phyloP scores from a whole-genome alignment of 2,329 filamentous ascomycete genomes.

The Fusarium sp. region DNA sequence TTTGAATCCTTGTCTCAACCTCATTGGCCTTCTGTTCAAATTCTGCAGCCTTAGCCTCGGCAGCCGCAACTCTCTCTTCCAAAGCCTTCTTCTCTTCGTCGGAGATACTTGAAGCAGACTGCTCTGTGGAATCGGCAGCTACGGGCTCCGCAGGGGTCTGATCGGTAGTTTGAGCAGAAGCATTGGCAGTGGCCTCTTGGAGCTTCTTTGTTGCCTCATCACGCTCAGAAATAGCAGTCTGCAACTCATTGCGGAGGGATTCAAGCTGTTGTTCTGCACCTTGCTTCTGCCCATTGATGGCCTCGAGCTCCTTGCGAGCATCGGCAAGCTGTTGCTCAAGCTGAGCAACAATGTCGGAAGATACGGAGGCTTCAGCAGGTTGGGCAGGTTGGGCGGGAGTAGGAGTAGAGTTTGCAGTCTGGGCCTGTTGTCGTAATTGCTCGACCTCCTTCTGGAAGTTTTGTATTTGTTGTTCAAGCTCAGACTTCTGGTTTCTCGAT shows the following conservation, averaged over 20 bases:
- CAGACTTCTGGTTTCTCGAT: slow-evolving; percentile 44
- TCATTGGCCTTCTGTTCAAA: slow-evolving; percentile 70
- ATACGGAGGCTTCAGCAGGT: slow-evolving; percentile 49
- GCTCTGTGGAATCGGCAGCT: slow-evolving; percentile 23
- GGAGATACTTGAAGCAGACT: slow-evolving; percentile 46
- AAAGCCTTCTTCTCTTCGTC: slow-evolving; percentile 68
- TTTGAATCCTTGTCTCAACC: slow-evolving; percentile 68
- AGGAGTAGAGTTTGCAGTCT: slow-evolving; percentile 45
- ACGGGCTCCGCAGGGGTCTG: slow-evolving; percentile 24
- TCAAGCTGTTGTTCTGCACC: slow-evolving; percentile 70
- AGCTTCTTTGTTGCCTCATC: slow-evolving; percentile 63
- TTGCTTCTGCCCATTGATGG: slow-evolving; percentile 72
- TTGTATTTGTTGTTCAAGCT: slow-evolving; percentile 54
- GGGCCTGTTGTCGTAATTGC: slow-evolving; percentile 48
- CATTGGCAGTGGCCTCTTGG: slow-evolving; percentile 41
- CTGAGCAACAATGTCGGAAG: slow-evolving; percentile 56
- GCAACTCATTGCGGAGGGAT: slow-evolving; percentile 64
- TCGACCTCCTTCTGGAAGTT: slow-evolving; percentile 54
- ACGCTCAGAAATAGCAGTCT: slow-evolving; percentile 67
- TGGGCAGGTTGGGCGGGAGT: slow-evolving; percentile 46
- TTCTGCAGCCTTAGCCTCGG: slow-evolving; percentile 69
- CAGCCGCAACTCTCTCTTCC: slow-evolving; percentile 67
- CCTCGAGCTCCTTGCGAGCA: slow-evolving; percentile 69
- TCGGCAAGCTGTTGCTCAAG: slow-evolving; percentile 60
- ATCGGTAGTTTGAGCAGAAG: slow-evolving; percentile 44